A percentile compares a stretch with the other conserved stretches of the same genome.
Conservation (phyloP, 2,329 filamentous ascomycete genomes). For the Torrubiella hemipterigena region DNA sequence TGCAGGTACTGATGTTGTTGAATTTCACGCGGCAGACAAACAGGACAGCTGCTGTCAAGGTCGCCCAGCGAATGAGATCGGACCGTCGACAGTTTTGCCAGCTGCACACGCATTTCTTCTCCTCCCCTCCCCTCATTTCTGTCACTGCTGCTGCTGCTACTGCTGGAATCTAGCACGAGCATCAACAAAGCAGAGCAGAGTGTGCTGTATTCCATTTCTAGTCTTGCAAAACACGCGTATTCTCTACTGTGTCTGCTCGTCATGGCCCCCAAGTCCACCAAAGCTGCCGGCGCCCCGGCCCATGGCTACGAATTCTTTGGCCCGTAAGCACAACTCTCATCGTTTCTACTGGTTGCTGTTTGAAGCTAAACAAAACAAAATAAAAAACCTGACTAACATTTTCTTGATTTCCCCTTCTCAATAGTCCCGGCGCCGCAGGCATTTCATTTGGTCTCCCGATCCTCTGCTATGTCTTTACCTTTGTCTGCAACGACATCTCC, state of each 20-base stretch:
- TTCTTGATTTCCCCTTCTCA: conserved; percentile 2
- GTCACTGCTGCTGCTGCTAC: too few relatives aligned
- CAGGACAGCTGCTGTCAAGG: too few relatives aligned
- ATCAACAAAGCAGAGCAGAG: too few relatives aligned
- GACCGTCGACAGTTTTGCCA: too few relatives aligned
- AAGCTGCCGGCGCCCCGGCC: conserved; percentile 13
- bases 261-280: conserved; percentile 22
- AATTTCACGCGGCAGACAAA: too few relatives aligned
- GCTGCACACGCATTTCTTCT: too few relatives aligned
- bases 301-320: conserved; percentile 41
- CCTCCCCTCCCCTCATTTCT: too few relatives aligned
- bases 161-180: too few relatives aligned
- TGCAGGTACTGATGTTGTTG: too few relatives aligned
- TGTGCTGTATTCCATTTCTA: conserved; percentile 4
- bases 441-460: conserved; percentile 74
- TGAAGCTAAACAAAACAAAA: not conserved
- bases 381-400: not conserved
- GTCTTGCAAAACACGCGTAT: not conserved
- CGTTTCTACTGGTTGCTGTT: too few relatives aligned
- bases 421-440: conserved; percentile 60
- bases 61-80: too few relatives aligned
- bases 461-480: conserved; percentile 66
- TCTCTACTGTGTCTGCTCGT: conserved; percentile 4
- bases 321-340: conserved; percentile 34
- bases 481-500: conserved; percentile 84